A percentile compares a stretch with the other conserved stretches of the same genome.
Evolutionary conservation across 192 early-diverging fungal genomes (phyloP).

Genomic region (Mortierella alpina): DNA sequence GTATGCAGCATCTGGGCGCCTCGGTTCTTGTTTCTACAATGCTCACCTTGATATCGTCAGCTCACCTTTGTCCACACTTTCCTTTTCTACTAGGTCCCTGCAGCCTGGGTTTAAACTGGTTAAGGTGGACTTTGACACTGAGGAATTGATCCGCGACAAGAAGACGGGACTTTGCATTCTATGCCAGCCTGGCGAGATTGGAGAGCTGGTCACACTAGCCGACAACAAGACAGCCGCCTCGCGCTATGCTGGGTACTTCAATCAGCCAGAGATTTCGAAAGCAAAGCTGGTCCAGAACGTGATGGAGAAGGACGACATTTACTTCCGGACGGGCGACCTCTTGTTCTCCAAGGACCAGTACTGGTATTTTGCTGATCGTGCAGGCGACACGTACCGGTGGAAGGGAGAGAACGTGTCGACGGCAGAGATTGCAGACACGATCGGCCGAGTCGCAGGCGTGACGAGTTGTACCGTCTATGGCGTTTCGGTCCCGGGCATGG

Average conservation of each 20-base stretch:
- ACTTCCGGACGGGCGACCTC: constrained; percentile 70
- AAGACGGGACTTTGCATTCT: constrained; percentile 64
- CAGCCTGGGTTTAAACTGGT: constrained; percentile 55
- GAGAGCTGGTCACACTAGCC: constrained; percentile 59
- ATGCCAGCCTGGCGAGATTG: constrained; percentile 59
- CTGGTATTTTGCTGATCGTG: constrained; percentile 74
- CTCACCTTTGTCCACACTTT: background rate
- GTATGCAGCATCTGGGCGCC: background rate
- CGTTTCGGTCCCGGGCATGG: constrained; percentile 63
- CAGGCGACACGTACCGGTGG: constrained; percentile 81
- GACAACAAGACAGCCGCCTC: constrained; percentile 33
- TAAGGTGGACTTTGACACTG: constrained; percentile 67
- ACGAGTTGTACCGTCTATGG: constrained; percentile 75
- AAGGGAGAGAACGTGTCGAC: constrained; percentile 72
- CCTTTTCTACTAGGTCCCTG: constrained; percentile 16
- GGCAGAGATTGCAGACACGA: constrained; percentile 69
- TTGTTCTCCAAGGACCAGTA: constrained; percentile 63
- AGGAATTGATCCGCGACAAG: constrained; percentile 61
- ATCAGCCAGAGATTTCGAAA: constrained; percentile 58
- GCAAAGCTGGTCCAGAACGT: constrained; percentile 65
- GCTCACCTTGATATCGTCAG: background rate
- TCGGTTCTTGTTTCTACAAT: background rate
- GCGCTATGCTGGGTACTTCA: constrained; percentile 64
- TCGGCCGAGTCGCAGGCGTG: constrained; percentile 63
- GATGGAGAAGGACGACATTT: constrained; percentile 69